Evolutionary conservation across 208 protist genomes (phyloP), one percentile per base, ranked within the genome.

Genomic region (Jaenimonas drosophilae): DNA sequence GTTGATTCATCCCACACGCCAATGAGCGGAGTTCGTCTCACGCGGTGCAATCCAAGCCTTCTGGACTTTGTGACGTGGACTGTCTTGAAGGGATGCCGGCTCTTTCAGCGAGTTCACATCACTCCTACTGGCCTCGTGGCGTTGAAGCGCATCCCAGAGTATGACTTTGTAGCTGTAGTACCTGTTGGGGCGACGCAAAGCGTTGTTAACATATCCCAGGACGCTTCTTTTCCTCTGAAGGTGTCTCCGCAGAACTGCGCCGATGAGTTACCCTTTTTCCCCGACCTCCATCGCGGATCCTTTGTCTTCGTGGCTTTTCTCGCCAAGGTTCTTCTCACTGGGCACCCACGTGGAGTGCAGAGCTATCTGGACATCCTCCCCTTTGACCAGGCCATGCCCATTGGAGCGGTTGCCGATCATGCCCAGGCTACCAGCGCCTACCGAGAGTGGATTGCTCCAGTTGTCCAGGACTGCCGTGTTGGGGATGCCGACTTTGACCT

Each of bases 11-110:
- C 30, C 30, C 3, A 24, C 37, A 32, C 12, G 17, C 2, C 9
- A 20, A 83, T 76, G 74, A 61, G 55, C 34, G 60, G 63, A 21
- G 67, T 72, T 7, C 69, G 75, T 9, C 49, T 93, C 25, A 51
- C 80, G 20, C 63, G 77, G 41, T 93, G 80, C 63, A 77, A 88
- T 62, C 85, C 85, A n/a, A 70, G 39, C 24, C 33, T 90, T 58
- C 59, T 94, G 11, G 85, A 94, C 64, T 89, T 90, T 54, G 78
- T 94, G 16, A 90, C 85, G 21, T 94, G 85, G 85, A 74, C 73
- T 2, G 74, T 94, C 19, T 49, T 90, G 19, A 88, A 85, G 50
- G 80, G 80, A 23, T 88, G 73, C 39, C 80, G 85, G 2, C 60
- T 94, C 21, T 94, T 94, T 57, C 74, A 87, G 42, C 76, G 85